These are phyloP conservation scores for Xanthoconium purpureum DNA, from an alignment of 768 basidiomycete genomes.

Conservation along the genomic window DNA sequence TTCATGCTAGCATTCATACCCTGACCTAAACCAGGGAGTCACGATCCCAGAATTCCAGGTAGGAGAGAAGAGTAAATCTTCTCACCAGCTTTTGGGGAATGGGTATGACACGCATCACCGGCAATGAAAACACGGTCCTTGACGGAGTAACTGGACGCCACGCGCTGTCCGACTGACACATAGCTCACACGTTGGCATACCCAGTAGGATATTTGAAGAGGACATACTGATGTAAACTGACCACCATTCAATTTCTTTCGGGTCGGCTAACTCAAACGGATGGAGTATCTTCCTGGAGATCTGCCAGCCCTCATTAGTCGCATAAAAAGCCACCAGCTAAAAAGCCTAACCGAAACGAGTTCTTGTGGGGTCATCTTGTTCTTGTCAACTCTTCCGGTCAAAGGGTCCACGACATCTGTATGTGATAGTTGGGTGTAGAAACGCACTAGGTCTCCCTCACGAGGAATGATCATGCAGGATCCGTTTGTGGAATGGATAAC, in stretches of 20 bases:
- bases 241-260: constrained; percentile 59
- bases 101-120: constrained; percentile 44
- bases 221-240: constrained; percentile 65
- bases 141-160: constrained; percentile 23
- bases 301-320: not conserved
- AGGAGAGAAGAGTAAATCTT: not conserved
- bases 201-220: not conserved
- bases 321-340: not conserved
- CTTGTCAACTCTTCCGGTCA: not conserved
- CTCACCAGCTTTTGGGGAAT: constrained; percentile 55
- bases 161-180: constrained; percentile 60
- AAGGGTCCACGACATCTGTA: not conserved
- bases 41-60: not conserved
- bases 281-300: constrained; percentile 9
- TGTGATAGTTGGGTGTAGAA: not conserved
- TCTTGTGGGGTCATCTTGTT: not conserved
- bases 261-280: constrained; percentile 39
- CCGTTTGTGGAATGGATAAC: not conserved
- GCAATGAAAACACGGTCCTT: constrained; percentile 72
- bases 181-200: not conserved
- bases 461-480: not conserved
- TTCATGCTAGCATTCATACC: not conserved
- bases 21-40: not conserved
- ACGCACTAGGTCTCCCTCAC: no score
- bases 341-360: not conserved